Evolutionary conservation across 768 basidiomycete species (phyloP), one percentile per base, ranked within the genome.

Genomic region (Tulasnella sp.): DNA sequence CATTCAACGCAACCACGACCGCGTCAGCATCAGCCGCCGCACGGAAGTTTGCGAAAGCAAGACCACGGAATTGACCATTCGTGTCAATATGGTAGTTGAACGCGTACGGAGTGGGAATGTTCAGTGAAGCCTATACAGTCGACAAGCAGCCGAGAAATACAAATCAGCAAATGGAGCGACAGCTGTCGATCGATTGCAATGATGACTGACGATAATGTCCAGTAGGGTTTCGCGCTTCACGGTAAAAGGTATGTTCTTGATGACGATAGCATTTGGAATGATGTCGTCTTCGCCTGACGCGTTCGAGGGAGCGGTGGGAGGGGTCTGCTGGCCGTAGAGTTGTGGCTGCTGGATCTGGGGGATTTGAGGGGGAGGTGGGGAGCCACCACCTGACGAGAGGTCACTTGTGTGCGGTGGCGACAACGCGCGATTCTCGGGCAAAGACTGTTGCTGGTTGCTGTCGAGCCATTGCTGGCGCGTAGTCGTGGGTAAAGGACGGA

Each of bases 191-290:
- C 52, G 52, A 54, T 54, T 54, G 39, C 12, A 57, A 50, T 41
- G 57, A 17, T 15, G 19, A 79, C 89, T 62, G 58, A 94, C 93
- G 69, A 99, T 98, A 69, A 97, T 91, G 73, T 86, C 84, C 66
- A 98, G 82, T 64, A 99, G 80, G 41, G 89, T 89, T 73, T 98
- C 94, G 67, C 89, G 84, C 73, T 92, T 89, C 63, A 97, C 91
- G 66, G 92, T 92, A 77, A 99, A 99, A 63, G 94, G 94, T 74
- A 99, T 99, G 76, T 97, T 97, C 81, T 99, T 99, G 71, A 99
- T 97, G 68, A 99, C 96, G 67, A 99, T 97, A 54, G 96, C 96
- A 8, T 93, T 98, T 55, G 94, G 94, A 72, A 98, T 98, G 69
- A 96, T 77, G 69, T 96, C 92, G 71, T 96, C 91, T 12, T 48